Evolutionary conservation across 2,329 filamentous ascomycete species (phyloP), one percentile per base, ranked within the genome.

Genomic region (Microdochium bolleyi): DNA sequence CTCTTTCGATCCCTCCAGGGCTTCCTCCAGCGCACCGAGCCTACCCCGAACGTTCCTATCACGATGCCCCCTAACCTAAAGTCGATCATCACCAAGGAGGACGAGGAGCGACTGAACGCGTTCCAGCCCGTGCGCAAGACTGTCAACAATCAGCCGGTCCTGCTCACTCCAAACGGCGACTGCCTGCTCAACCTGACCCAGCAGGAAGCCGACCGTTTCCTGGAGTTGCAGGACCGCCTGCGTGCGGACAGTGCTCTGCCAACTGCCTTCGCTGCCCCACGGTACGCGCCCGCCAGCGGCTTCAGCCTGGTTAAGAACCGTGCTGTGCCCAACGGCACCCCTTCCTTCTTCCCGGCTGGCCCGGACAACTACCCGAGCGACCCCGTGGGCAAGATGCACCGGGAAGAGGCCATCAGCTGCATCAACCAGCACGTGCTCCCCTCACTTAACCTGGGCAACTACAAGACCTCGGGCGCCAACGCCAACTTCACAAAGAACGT

Each of bases 91-190:
- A 74, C 69, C 1, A 72, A 76, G 46, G 74, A 82, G 48, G 83
- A 87, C 55, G 75, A 83, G 27, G 70, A 73, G 14, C 66, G 72
- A 2, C 72, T 86, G 7, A 71, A 76, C n/a, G 71, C 75, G 2
- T 83, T 82, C 49, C 74, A 76, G 55, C 72, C 81, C 11, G 80
- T 87, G 9, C 79, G 77, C 55, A 86, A 85, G 64, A 68, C 83
- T 38, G 73, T 83, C 2, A 83, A 87, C 56, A 83, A 82, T 52
- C 77, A 79, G 64, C 78, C 85, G 24, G 83, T 88, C 57, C 77
- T 92, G 58, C 81, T 92, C 51, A 91, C 88, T 0, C 86, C 88
- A 0, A 84, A 87, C 56, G 88, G 88, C 11, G 84, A 89, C 56
- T 88, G 87, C 63, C 75, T 92, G n/a, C 83, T 85, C 57, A 85